These are phyloP conservation scores for Rhododendron henanense DNA, from an alignment of 148 eudicot species.

Conservation along the genomic window DNA sequence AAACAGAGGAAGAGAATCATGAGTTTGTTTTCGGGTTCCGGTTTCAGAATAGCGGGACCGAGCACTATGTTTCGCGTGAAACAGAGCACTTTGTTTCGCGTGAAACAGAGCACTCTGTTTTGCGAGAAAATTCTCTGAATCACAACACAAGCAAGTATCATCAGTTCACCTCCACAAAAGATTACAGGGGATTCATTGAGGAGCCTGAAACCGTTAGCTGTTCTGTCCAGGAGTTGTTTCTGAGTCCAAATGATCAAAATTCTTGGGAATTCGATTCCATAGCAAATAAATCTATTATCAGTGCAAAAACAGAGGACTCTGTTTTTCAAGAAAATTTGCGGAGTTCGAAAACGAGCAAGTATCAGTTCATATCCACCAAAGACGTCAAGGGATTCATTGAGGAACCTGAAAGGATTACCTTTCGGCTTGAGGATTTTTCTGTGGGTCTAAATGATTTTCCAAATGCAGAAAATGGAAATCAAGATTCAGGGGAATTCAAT, in stretches of 20 bases:
- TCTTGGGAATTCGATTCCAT: neutral
- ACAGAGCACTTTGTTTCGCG: too few relatives aligned
- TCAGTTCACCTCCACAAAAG: neutral
- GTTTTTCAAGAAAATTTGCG: neutral
- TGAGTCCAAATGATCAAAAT: neutral
- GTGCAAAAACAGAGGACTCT: neutral
- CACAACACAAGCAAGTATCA: constrained; percentile 17
- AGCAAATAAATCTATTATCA: neutral
- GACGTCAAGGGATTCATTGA: constrained; percentile 49
- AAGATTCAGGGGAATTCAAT: neutral
- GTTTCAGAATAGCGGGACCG: constrained; percentile 27
- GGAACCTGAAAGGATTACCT: constrained; percentile 46
- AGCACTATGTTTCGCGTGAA: neutral
- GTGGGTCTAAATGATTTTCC: constrained; percentile 29
- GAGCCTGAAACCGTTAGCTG: neutral
- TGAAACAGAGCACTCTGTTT: constrained; percentile 4
- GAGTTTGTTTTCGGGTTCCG: constrained; percentile 20
- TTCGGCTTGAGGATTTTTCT: constrained; percentile 56
- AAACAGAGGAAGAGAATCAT: neutral
- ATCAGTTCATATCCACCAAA: constrained; percentile 34
- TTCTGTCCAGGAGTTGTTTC: neutral
- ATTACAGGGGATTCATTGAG: neutral
- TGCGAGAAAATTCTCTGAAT: constrained; percentile 7
- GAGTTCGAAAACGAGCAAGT: constrained; percentile 32
- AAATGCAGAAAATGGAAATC: neutral